Evolutionary conservation across 495 filamentous ascomycete species (phyloP), one percentile per base, ranked within the genome.

Genomic region (Pseudoneurospora amorphoporcata): DNA sequence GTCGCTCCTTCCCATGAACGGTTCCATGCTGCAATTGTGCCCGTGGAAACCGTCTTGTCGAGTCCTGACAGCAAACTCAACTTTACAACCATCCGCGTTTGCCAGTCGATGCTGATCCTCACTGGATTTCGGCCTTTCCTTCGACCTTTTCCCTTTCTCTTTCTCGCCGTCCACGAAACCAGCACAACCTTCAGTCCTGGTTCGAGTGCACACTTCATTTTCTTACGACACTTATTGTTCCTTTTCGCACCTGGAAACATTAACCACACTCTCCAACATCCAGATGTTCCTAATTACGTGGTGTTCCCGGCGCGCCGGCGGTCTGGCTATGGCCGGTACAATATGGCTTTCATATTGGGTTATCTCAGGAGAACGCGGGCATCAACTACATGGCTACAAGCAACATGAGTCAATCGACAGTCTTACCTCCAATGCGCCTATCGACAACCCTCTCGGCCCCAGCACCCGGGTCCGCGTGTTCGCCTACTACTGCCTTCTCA

Each of bases 401-500:
- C 53, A 65, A 65, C 83, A 84, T 79, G 76, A 79, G 69, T 78
- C 81, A 73, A 79, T 79, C 70, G 80, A 83, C 77, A 83, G 79
- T 72, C 77, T 84, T 74, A 83, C 77, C 74, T 65, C 29, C 12
- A 65, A 65, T 65, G 82, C 78, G 70, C 79, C 82, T 32, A 77
- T 72, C 69, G 77, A 80, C 74, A 73, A 80, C 69, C 70, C 78
- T n/a, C 74, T 76, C 23, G 80, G 79, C 19, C 78, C 73, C 68
- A 80, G 82, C 42, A 69, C 77, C 35, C 82, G 78, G 82, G 82
- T 84, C 53, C 69, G 81, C 41, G 37, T 83, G 65, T 86, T 87
- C 75, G 79, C 83, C 38, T 87, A 83, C 75, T 88, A 88, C 78
- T 84, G 82, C 74, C 77, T 87, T 39, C 65, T 86, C 37, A 84